Conservation (phyloP, 768 basidiomycete species). For the Podaxis sp. region DNA sequence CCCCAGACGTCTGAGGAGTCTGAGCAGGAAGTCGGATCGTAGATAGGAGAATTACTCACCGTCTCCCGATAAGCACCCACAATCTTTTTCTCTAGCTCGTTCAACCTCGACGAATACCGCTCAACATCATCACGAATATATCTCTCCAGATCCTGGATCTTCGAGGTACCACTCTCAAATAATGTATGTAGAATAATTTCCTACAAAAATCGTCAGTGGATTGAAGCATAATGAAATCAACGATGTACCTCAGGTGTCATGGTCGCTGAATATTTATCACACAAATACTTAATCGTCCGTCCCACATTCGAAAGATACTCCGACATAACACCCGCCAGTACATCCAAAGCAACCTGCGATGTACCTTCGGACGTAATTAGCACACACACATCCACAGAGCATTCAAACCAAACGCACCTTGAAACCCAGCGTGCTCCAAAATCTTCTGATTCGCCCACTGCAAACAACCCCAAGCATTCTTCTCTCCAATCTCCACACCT, state of each 20-base stretch:
- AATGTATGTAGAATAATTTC: slow-evolving; percentile 92
- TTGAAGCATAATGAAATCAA: background rate
- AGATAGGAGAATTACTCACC: slow-evolving; percentile 41
- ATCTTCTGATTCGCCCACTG: slow-evolving; percentile 75
- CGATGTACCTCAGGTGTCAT: slow-evolving; percentile 80
- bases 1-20: slow-evolving; percentile 35
- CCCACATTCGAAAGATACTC: slow-evolving; percentile 89
- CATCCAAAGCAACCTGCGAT: slow-evolving; percentile 74
- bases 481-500: slow-evolving; percentile 58
- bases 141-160: slow-evolving; percentile 76
- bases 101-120: slow-evolving; percentile 72
- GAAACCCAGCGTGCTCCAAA: slow-evolving; percentile 89
- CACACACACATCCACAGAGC: slow-evolving; percentile 1
- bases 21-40: background rate
- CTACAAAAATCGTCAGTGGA: slow-evolving; percentile 35
- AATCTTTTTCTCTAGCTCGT: slow-evolving; percentile 85
- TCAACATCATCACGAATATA: slow-evolving; percentile 90
- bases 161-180: slow-evolving; percentile 84
- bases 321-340: slow-evolving; percentile 71
- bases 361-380: slow-evolving; percentile 46
- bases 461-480: slow-evolving; percentile 62
- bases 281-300: slow-evolving; percentile 75
- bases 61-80: slow-evolving; percentile 80
- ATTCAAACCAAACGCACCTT: slow-evolving; percentile 54
- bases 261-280: slow-evolving; percentile 74